Evolutionary conservation across 169 alveolate genomes (phyloP), one percentile per base, ranked within the genome.

Genomic region (Eimeria sp.): DNA sequence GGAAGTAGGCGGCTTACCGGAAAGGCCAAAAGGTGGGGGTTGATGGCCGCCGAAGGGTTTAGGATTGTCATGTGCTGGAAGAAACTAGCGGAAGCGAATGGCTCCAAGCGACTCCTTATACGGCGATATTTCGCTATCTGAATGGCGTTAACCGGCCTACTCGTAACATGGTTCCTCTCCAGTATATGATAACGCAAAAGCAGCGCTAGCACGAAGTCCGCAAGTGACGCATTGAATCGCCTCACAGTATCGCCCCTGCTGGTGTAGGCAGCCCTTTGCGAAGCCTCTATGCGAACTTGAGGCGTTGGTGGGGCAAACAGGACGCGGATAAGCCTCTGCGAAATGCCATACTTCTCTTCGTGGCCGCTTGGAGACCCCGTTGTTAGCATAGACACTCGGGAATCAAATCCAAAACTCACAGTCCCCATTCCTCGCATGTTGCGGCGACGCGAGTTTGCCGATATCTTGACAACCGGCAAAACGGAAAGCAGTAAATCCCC

Each of bases 241-340:
- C 80, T 57, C 80, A 34, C 82, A 18, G 65, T 82, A 34, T 86
- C 93, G 43, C 93, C 61, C 45, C 40, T 22, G 63, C 43, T 57
- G 82, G 82, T 63, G 61, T 86, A 57, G 7, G 82, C 93, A 9
- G 82, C n/a, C 63, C 80, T 86, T n/a, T 57, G 93, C 63, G 51
- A 34, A 10, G 93, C 93, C 93, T 86, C 93, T 61, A 86, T 61
- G 63, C 80, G 93, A 72, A 86, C 80, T 49, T 86, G 82, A 40
- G 93, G 93, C 43, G 93, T 86, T 43, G 93, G 93, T 16, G 93
- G 93, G 61, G 93, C 93, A 51, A 86, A 57, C 27, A 86, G 7
- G 65, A 86, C 63, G 63, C 93, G 76, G 63, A 86, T 86, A 3
- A 86, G 80, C 43, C 63, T 86, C 58, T 61, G 76, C 6, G 93